Evolutionary conservation across 139 green algal genomes (phyloP).

Genomic region (Chlorella sp.): DNA sequence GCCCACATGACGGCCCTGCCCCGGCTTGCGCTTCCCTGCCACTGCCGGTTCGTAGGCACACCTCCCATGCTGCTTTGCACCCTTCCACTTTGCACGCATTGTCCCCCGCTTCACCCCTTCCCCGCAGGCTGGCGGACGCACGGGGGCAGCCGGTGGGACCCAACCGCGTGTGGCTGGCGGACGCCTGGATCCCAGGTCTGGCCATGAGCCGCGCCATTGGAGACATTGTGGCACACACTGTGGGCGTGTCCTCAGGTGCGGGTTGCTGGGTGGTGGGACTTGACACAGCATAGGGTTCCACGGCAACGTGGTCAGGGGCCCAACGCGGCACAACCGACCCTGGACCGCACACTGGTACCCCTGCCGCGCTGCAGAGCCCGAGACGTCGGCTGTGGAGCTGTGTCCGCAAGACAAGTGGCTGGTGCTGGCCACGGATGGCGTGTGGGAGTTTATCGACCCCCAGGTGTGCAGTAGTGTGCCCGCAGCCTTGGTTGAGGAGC

Average conservation of each 20-base stretch:
- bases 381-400: constrained; percentile 72
- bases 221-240: constrained; percentile 83
- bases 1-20: no score
- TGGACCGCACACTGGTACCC: no score
- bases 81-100: neutral
- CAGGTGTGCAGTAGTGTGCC: neutral
- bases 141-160: constrained; percentile 83
- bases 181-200: constrained; percentile 85
- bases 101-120: neutral
- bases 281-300: no score
- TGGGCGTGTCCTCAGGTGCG: constrained; percentile 74
- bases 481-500: no score
- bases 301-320: no score
- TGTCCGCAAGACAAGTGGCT: constrained; percentile 79
- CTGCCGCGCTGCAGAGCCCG: constrained; percentile 58
- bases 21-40: no score
- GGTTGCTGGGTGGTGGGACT: no score
- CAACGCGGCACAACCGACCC: no score
- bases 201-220: constrained; percentile 92
- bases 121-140: constrained; percentile 75
- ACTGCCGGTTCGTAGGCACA: no score
- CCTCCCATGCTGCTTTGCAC: neutral
- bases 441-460: constrained; percentile 92
- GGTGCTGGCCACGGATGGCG: constrained; percentile 91
- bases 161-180: constrained; percentile 83